Base-by-base conservation (phyloP, 805 yeast species). In the Debaryomyces castellii region DNA sequence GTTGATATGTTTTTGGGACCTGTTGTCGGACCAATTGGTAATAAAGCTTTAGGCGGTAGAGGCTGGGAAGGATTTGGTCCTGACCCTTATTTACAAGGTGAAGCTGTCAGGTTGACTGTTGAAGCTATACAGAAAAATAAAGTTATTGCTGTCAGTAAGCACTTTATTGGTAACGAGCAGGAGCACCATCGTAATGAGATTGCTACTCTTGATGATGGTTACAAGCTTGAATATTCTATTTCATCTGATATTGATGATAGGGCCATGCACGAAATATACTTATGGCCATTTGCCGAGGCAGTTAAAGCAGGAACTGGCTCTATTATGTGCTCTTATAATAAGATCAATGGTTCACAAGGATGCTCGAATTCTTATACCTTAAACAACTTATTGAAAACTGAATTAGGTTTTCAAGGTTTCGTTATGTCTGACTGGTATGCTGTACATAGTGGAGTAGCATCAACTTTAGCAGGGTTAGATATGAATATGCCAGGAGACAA, bases 341-440 rank as follows among this genome's bases (percentile, higher is more conserved):
- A 69, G 49, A 76, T 81, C 32, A 82, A 82, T 62, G 75, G 77
- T 48, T 69, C 81, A 1, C 76, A 78, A 49, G 77, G 83, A 6
- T 81, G 86, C 55, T 83, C 82, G 52, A 82, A 82, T 55, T 71
- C 82, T 2, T 74, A 77, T 48, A 64, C 80, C 37, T 51, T 82
- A 50, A 82, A 82, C 58, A 69, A 75, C 45, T 62, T 82, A 21
- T 62, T 82, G 51, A 82, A 81, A 60, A 82, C 76, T 40, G 85
- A 82, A 58, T 60, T 81, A 42, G 86, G 85, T 0, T 82, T 81
- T 54, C 85, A 82, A 62, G 87, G 87, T 0, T 82, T 80, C 59
- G 82, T 82, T n/a, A 75, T 81, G 46, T 73, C 83, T 22, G 87
- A 82, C 55, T 81, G 86, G 85, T 81, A 79, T n/a, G 86, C 83